Percentiles rank a stretch among this genome's conserved stretches.
These are phyloP conservation scores for Lumnitzera racemosa DNA, from an alignment of 345 rosid genomes.

Conservation along the genomic window DNA sequence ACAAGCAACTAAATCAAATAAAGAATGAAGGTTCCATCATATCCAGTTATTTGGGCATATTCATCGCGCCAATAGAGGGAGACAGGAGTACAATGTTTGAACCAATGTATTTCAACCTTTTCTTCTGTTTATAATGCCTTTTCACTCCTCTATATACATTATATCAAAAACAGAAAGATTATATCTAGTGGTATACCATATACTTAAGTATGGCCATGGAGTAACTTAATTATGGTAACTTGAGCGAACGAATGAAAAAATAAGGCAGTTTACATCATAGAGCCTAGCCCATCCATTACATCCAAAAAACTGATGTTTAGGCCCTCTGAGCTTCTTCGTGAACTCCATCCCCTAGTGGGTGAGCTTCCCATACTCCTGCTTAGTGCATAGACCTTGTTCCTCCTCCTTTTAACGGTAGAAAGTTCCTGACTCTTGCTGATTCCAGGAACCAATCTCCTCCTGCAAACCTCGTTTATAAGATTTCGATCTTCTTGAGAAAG, in stretches of 20 bases:
- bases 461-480: constrained; percentile 37
- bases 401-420: constrained; percentile 19
- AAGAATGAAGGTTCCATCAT: too few relatives aligned
- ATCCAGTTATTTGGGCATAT: neutral
- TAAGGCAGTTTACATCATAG: constrained; percentile 6
- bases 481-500: constrained; percentile 62
- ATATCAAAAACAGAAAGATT: neutral
- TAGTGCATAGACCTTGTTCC: constrained; percentile 26
- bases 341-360: constrained; percentile 25
- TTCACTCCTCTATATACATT: neutral
- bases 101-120: neutral
- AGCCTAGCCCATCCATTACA: constrained; percentile 47
- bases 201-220: too few relatives aligned
- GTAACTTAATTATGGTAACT: too few relatives aligned
- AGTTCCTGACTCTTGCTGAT: constrained; percentile 87
- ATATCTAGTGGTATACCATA: too few relatives aligned
- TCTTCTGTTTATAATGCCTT: neutral
- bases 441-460: constrained; percentile 41
- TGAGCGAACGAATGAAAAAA: constrained; percentile 3
- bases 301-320: constrained; percentile 29
- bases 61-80: too few relatives aligned
- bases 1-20: neutral
- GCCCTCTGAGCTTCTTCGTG: constrained; percentile 10
- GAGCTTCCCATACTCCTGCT: constrained; percentile 73
- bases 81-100: too few relatives aligned